Base-by-base conservation (phyloP, 2,329 filamentous ascomycete species). In the Huntiella omanensis region DNA sequence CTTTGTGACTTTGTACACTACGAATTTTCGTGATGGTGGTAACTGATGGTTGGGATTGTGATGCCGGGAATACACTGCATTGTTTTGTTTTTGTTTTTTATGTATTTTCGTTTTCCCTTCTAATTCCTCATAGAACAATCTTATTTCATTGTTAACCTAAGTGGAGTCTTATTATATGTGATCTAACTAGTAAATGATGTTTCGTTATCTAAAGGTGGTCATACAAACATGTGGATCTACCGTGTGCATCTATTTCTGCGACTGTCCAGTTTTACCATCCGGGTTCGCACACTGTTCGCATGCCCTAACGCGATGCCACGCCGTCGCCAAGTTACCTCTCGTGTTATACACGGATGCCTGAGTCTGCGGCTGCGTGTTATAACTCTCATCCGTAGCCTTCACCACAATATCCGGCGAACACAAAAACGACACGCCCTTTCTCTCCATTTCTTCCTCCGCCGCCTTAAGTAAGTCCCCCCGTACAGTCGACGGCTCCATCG, bases 301-400 rank as follows among this genome's bases (percentile, higher is more conserved):
- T 5, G 64, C 53, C 13, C 52, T 58, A 3, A 80, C 63, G 2
- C 74, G 67, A 55, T 80, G 75, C 76, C 76, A 80, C 1, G 74
- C 75, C n/a, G 72, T 78, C 2, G 74, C 73, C 46, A 80, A 62
- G 56, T 80, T 79, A 0, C 76, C 77, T 2, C 75, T 64, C 33
- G 76, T 62, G 50, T 80, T 80, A 59, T 74, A 80, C 28, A 74
- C 77, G 33, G 66, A 67, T 35, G 64, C 63, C 52, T 77, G 71
- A 35, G 60, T 68, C 55, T 78, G 71, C 1, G 77, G 76, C 58
- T 81, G 77, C 0, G 72, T 73, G 52, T 80, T 80, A 57, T 80
- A 80, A 2, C 68, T 63, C 52, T 77, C 73, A 54, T 81, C 77
- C 2, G 71, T 74, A 5, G 77, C 77, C 59, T 80, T 80, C 54